Base-by-base conservation (phyloP, 495 filamentous ascomycete species). In the Clohesyomyces aquaticus region DNA sequence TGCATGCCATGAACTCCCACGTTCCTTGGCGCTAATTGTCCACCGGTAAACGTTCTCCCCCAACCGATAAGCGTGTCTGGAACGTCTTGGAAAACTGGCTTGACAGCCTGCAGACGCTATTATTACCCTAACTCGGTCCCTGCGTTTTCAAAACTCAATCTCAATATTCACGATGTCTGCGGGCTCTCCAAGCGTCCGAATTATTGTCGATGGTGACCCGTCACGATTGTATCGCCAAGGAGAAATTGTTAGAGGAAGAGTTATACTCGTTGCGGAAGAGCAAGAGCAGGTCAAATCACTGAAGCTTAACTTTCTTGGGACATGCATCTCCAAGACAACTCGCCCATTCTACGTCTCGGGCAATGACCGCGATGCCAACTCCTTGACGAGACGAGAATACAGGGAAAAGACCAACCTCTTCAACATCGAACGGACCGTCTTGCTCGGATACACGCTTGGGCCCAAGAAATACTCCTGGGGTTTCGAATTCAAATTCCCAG, bases 401-500 rank as follows among this genome's bases (percentile, higher is more conserved):
- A 51, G 53, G 25, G 62, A 60, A 23, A 26, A 23, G 19, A 53
- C 55, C 2, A 8, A 38, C 4, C 59, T 66, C 23, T 70, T 70
- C 63, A 56, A 42, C 26, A 29, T 58, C 21, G 63, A 62, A 26
- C 56, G 51, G 29, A 47, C 9, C 19, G 23, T 70, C 10, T 22
- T 61, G 14, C 19, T 53, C 8, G 67, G 28, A 11, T 42, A 45
- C 21, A 65, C 58, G 2, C 14, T 66, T 12, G 54, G 51, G 0
- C 23, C 62, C 14, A 59, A 60, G n/a, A 65, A 66, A 41, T 51
- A 63, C 19, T 54, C 45, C 6, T 70, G 63, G 62, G 19, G 47
- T 9, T 70, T 70, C 35, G 62, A 66, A 3, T 70, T 70, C 59
- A 55, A n/a, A 21, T 70, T 70, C 32, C 67, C 67, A n/a, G 35